A percentile compares a stretch with the other conserved stretches of the same genome.
phyloP scores from a whole-genome alignment of 2,329 filamentous ascomycete genomes.

The Didymella arachidicola region DNA sequence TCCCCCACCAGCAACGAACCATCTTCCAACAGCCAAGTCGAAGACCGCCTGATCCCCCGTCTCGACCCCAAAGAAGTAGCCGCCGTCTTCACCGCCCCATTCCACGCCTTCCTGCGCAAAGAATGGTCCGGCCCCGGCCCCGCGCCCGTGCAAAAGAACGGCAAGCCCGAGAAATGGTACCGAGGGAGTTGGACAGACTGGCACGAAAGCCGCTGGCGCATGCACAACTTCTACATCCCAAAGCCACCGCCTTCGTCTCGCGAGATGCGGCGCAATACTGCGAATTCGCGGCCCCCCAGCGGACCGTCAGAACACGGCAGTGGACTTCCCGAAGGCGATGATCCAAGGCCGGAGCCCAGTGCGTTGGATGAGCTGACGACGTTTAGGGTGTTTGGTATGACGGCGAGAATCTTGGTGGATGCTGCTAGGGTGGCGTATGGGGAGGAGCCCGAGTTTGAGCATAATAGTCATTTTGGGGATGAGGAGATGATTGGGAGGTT shows the following conservation, averaged over 20 bases:
- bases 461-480: slow-evolving; percentile 69
- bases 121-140: slow-evolving; percentile 57
- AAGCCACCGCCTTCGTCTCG: slow-evolving; percentile 29
- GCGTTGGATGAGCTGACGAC: slow-evolving; percentile 57
- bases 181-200: slow-evolving; percentile 81
- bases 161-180: slow-evolving; percentile 75
- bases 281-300: background rate
- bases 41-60: slow-evolving; percentile 76
- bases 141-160: slow-evolving; percentile 50
- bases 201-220: slow-evolving; percentile 78
- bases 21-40: slow-evolving; percentile 43
- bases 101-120: slow-evolving; percentile 78
- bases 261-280: slow-evolving; percentile 14
- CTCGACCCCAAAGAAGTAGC: slow-evolving; percentile 91
- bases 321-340: slow-evolving; percentile 27
- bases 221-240: slow-evolving; percentile 94
- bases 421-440: slow-evolving; percentile 84
- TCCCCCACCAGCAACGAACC: background rate
- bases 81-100: slow-evolving; percentile 89
- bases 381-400: slow-evolving; percentile 95
- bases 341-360: slow-evolving; percentile 49
- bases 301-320: slow-evolving; percentile 5
- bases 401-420: slow-evolving; percentile 87
- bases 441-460: slow-evolving; percentile 84
- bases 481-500: slow-evolving; percentile 69